Conservation (phyloP, 371 early-diverging fungal genomes). For the Apophysomyces elegans region DNA sequence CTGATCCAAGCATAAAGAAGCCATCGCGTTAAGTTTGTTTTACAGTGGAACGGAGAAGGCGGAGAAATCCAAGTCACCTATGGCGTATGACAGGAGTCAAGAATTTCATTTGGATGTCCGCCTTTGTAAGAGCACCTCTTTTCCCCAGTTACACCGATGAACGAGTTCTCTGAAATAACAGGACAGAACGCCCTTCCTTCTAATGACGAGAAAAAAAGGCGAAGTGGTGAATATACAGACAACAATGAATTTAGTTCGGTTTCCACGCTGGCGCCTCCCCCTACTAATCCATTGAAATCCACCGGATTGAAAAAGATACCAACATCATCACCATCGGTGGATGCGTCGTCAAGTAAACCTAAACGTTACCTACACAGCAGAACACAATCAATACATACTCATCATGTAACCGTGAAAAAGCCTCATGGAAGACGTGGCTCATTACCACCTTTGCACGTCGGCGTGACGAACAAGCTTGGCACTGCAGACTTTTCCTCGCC, state of each 20-base stretch:
- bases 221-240: conserved; percentile 16
- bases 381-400: conserved; percentile 19
- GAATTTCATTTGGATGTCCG: neutral
- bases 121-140: neutral
- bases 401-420: neutral
- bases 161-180: conserved; percentile 1
- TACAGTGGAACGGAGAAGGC: neutral
- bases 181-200: neutral
- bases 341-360: neutral
- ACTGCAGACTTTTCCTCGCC: conserved; percentile 24
- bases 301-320: neutral
- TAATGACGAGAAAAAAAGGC: conserved; percentile 20
- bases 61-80: conserved; percentile 6
- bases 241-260: neutral
- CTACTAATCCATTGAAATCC: conserved; percentile 5
- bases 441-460: conserved; percentile 10
- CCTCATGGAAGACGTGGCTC: conserved; percentile 22
- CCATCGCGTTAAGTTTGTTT: conserved; percentile 15
- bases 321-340: conserved; percentile 10
- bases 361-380: conserved; percentile 16
- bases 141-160: neutral
- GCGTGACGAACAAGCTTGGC: conserved; percentile 18
- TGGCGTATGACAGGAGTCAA: too few species aligned
- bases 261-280: conserved; percentile 1
- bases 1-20: conserved; percentile 38